phyloP scores from a whole-genome alignment of 1,284 basidiomycete species.

The Heterobasidion annosum region DNA sequence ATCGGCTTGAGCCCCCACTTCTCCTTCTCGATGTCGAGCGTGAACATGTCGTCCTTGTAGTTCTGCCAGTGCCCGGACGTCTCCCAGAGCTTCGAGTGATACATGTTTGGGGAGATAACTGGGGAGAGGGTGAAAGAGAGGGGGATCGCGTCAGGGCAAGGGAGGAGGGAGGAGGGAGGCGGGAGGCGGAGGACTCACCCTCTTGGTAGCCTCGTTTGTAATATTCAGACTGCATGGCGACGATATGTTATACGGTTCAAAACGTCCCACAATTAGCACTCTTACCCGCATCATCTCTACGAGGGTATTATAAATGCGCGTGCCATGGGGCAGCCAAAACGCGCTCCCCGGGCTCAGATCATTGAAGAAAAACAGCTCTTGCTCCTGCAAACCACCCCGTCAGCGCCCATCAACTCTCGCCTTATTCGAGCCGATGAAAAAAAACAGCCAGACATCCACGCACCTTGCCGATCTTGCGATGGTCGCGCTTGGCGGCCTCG shows the following conservation, averaged over 20 bases:
- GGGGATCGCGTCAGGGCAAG: too few relatives aligned
- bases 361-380: constrained; percentile 99
- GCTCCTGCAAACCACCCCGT: constrained; percentile 51
- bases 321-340: constrained; percentile 97
- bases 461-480: constrained; percentile 88
- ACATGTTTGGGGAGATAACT: constrained; percentile 99
- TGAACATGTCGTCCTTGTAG: constrained; percentile 97
- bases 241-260: constrained; percentile 5
- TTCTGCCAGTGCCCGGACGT: constrained; percentile 99
- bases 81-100: constrained; percentile 95
- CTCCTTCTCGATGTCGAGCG: constrained; percentile 92
- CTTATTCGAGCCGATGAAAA: neutral
- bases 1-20: constrained; percentile 94
- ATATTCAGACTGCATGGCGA: constrained; percentile 54
- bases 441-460: constrained; percentile 5
- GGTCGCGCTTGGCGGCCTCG: constrained; percentile 96
- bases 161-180: neutral
- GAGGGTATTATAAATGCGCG: constrained; percentile 94
- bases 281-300: constrained; percentile 84
- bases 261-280: constrained; percentile 8
- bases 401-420: neutral
- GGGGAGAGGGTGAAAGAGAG: neutral
- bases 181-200: constrained; percentile 29
- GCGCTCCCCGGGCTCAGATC: constrained; percentile 92
- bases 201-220: constrained; percentile 85